Evolutionary conservation across 108 stramenopile genomes (phyloP).

Genomic region (Cyclotella kingstonii): DNA sequence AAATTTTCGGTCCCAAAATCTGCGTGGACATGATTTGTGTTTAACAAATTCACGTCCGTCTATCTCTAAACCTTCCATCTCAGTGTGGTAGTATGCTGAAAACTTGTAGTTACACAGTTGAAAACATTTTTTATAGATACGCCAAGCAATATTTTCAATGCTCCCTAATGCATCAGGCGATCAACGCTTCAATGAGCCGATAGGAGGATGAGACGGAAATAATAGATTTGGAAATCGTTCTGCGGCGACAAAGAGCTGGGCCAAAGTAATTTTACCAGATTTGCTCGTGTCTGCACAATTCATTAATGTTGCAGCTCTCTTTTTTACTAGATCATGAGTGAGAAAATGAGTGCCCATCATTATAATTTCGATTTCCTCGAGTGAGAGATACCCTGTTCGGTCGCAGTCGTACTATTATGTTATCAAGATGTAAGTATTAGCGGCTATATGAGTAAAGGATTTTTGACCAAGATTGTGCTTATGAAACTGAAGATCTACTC

Average conservation of each 20-base stretch:
- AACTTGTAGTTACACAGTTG: too few species aligned
- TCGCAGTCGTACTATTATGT: conserved; percentile 61
- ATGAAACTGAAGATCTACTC: not conserved
- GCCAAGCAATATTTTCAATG: too few species aligned
- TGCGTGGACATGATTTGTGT: too few species aligned
- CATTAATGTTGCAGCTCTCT: conserved; percentile 73
- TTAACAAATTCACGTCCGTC: too few species aligned
- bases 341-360: conserved; percentile 61
- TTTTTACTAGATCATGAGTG: conserved; percentile 41
- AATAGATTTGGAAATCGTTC: conserved; percentile 71
- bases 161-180: not conserved
- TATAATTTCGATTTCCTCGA: conserved; percentile 53
- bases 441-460: not conserved
- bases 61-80: too few species aligned
- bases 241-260: conserved; percentile 59
- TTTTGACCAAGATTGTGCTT: not conserved
- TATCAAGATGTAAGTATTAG: not conserved
- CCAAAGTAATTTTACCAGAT: conserved; percentile 51
- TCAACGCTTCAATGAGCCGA: not conserved
- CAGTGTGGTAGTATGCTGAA: too few species aligned
- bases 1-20: too few species aligned
- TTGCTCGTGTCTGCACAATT: conserved; percentile 59
- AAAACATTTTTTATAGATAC: too few species aligned
- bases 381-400: conserved; percentile 46
- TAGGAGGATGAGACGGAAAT: conserved; percentile 37